Evolutionary conservation across 1,139 yeast genomes (phyloP).

Genomic region (Magnusiomyces paraingens): DNA sequence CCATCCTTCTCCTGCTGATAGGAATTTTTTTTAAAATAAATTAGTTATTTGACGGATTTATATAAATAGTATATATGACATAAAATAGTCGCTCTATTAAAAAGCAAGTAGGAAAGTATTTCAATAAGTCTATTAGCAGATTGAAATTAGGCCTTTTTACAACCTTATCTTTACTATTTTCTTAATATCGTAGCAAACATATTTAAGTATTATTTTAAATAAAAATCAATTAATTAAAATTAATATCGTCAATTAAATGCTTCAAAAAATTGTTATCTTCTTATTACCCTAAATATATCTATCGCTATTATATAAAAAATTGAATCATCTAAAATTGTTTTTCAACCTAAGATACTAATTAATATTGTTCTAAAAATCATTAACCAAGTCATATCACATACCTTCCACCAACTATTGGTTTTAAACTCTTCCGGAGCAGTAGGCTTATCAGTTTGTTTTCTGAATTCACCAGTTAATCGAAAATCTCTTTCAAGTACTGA

Average conservation of each 20-base stretch:
- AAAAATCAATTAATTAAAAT: background rate
- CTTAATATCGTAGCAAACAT: background rate
- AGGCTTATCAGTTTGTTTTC: conserved; percentile 65
- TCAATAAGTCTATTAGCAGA: background rate
- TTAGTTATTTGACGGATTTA: no score
- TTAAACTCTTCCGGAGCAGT: conserved; percentile 70
- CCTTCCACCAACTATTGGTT: conserved; percentile 46
- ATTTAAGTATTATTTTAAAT: background rate
- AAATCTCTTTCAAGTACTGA: conserved; percentile 64
- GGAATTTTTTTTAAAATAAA: no score
- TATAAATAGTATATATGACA: no score
- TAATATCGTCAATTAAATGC: no score
- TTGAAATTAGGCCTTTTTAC: background rate
- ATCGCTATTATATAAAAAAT: no score
- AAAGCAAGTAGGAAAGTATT: background rate
- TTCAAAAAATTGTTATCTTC: no score
- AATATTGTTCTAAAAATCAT: background rate
- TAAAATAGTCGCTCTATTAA: background rate
- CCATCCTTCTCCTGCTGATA: no score
- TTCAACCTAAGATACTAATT: background rate
- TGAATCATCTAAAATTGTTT: conserved; percentile 1
- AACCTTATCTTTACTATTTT: background rate
- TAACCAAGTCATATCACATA: conserved; percentile 2
- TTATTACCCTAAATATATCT: no score
- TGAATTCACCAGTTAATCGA: conserved; percentile 62